Percentiles rank a stretch among this genome's conserved stretches.
Evolutionary conservation across 768 basidiomycete species (phyloP).

Genomic region (Suillus subaureus): DNA sequence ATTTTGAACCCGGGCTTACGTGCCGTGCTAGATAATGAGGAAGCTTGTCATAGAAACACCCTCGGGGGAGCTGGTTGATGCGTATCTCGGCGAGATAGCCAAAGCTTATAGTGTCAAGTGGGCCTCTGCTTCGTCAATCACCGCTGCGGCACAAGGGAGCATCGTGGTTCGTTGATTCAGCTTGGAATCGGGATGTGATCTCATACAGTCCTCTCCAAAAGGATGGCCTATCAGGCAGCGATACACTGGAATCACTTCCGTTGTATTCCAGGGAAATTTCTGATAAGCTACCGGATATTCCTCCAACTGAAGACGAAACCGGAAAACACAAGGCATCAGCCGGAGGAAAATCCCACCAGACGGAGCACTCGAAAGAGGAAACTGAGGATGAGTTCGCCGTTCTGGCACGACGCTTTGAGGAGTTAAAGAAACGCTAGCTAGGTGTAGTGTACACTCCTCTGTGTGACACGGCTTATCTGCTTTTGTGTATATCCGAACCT

Average conservation of each 20-base stretch:
- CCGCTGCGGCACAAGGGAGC: conserved; percentile 35
- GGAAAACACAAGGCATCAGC: conserved; percentile 27
- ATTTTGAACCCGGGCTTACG: conserved; percentile 2
- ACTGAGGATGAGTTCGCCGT: conserved; percentile 74
- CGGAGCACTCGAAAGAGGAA: conserved; percentile 17
- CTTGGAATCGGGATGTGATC: neutral
- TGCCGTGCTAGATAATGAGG: conserved; percentile 58
- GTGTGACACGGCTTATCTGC: conserved; percentile 2
- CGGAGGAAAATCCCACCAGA: conserved; percentile 4
- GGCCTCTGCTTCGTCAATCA: conserved; percentile 42
- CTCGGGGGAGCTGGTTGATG: conserved; percentile 74
- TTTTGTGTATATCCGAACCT: conserved; percentile 5
- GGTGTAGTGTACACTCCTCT: conserved; percentile 1
- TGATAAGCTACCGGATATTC: conserved; percentile 52
- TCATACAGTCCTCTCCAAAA: neutral
- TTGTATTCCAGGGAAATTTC: conserved; percentile 28
- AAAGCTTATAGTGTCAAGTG: conserved; percentile 82
- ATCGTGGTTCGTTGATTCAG: conserved; percentile 39
- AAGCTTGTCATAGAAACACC: conserved; percentile 78
- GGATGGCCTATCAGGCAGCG: conserved; percentile 7
- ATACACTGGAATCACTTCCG: conserved; percentile 25
- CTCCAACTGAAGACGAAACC: conserved; percentile 50
- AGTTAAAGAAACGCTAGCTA: conserved; percentile 75
- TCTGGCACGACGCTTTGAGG: conserved; percentile 80
- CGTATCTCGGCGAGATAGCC: conserved; percentile 87